Evolutionary conservation across 345 rosid species (phyloP).

Genomic region (Diplotaxis tenuifolia): DNA sequence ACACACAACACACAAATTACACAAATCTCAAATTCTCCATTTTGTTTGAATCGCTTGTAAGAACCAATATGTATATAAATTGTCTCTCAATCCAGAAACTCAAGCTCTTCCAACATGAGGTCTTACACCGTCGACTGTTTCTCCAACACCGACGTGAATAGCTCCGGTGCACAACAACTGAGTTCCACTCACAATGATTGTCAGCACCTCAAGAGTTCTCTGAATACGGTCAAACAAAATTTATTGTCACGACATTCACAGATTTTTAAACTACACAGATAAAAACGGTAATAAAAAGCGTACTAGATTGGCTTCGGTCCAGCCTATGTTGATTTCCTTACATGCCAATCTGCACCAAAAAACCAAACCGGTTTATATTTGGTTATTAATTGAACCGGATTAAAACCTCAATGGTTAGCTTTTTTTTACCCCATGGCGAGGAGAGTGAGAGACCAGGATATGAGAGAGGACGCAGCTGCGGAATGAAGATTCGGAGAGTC

Average conservation of each 20-base stretch:
- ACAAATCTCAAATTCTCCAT: background rate
- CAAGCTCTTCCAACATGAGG: conserved; percentile 37
- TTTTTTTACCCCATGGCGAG: conserved; percentile 76
- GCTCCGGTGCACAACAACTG: conserved; percentile 71
- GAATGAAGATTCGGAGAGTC: conserved; percentile 52
- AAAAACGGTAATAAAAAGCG: conserved; percentile 11
- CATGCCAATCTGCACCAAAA: conserved; percentile 69
- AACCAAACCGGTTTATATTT: background rate
- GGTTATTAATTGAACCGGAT: background rate
- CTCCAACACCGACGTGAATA: conserved; percentile 53
- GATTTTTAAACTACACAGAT: background rate
- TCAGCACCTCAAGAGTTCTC: conserved; percentile 72
- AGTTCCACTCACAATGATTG: conserved; percentile 59
- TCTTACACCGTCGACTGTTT: conserved; percentile 14
- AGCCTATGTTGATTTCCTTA: conserved; percentile 76
- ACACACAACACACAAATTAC: conserved; percentile 13
- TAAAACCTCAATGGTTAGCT: background rate
- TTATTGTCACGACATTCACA: background rate
- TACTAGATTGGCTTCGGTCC: conserved; percentile 75
- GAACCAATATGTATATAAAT: background rate
- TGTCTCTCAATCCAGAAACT: conserved; percentile 10
- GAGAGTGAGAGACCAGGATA: conserved; percentile 64
- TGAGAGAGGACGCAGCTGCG: conserved; percentile 68
- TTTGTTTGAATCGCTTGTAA: background rate
- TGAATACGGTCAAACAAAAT: conserved; percentile 6